Evolutionary conservation across 2,329 filamentous ascomycete genomes (phyloP), one percentile per base, ranked within the genome.

Genomic region (Didymellaceae sp.): DNA sequence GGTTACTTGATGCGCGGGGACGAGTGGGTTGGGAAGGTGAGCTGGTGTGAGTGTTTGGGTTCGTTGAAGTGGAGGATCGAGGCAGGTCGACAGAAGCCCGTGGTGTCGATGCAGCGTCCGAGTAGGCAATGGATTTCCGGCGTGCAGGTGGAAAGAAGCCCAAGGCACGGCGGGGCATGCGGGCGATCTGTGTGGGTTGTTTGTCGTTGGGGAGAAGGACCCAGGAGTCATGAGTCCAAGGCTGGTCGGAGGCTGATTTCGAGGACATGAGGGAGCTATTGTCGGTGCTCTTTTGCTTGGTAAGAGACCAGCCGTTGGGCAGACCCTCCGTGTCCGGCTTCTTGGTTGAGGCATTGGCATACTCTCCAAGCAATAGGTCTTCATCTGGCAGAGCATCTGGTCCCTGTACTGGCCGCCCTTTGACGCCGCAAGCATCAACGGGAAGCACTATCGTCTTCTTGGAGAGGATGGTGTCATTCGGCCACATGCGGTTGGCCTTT

Each of bases 401-500:
- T 6, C 62, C 74, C 31, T 67, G 67, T 4, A 82, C 73, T 25
- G 77, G 82, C 41, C 86, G 82, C 22, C 93, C 91, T 67, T 91
- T 94, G 32, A 92, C 80, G 32, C 88, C 86, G 71, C 93, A 97
- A 31, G 90, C 88, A 71, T 96, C 92, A 4, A 97, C 90, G 0
- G 94, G 94, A 43, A 99, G 77, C 7, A 92, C 82, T 13, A 99
- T 81, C 57, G 85, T 87, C 65, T 90, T 90, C 52, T 92, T 86
- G 38, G 86, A 85, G 70, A 97, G 93, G 26, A 97, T 88, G 56
- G 86, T 91, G 68, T 97, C 94, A 57, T 91, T 90, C 6, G 91
- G 90, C 94, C 94, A 99, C 66, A 99, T 86, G 9, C 94, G 86
- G 70, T 99, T 99, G 30, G 91, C 86, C 70, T 90, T 94, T 51